Percentiles rank a stretch among this genome's conserved stretches.
These are phyloP conservation scores for Aspergillus uvarum DNA, from an alignment of 2,329 filamentous ascomycete species.

Conservation along the genomic window DNA sequence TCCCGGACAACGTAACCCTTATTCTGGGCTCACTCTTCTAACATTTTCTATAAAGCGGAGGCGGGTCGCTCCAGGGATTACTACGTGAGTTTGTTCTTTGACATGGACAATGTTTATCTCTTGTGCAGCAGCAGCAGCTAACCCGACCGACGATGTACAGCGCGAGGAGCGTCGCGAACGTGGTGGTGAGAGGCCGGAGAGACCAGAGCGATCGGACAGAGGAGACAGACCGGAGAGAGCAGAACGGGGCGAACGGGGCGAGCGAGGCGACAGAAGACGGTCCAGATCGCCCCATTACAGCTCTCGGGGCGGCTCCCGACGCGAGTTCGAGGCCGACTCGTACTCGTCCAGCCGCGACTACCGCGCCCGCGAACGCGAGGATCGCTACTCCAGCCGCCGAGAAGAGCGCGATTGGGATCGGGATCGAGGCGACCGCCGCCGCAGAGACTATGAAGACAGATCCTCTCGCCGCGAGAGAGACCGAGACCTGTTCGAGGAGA, in stretches of 20 bases:
- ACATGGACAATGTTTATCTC: background rate
- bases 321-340: constrained; percentile 74
- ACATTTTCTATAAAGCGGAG: constrained; percentile 41
- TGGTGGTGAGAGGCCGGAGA: constrained; percentile 44
- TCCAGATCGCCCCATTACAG: constrained; percentile 82
- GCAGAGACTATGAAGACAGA: constrained; percentile 65
- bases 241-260: constrained; percentile 31
- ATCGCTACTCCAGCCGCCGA: constrained; percentile 74
- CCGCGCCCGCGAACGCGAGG: constrained; percentile 88
- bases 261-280: constrained; percentile 66
- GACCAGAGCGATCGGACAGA: constrained; percentile 30
- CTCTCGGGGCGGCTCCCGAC: constrained; percentile 62
- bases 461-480: constrained; percentile 51
- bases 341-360: constrained; percentile 94
- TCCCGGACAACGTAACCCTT: background rate
- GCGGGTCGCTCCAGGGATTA: constrained; percentile 55
- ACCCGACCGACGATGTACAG: constrained; percentile 18
- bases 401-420: constrained; percentile 77
- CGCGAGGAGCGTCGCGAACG: constrained; percentile 52
- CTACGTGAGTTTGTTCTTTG: constrained; percentile 48
- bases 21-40: constrained; percentile 33
- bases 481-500: constrained; percentile 63
- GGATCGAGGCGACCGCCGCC: constrained; percentile 59
- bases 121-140: background rate
- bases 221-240: constrained; percentile 46